Conservation (phyloP, 2,329 filamentous ascomycete species). For the Penicillium sp. region DNA sequence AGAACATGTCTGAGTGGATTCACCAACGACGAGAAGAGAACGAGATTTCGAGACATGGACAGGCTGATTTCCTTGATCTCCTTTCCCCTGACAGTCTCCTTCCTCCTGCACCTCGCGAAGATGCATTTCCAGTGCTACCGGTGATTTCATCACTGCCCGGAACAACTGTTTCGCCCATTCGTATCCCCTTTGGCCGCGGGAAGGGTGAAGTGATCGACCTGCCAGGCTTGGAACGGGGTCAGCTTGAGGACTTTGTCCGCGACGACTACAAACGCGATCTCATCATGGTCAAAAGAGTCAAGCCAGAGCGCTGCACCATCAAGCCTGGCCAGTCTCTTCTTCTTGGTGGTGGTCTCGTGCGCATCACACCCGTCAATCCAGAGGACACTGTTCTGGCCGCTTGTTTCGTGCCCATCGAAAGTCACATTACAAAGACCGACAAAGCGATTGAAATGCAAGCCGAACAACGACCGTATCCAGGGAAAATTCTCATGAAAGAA, state of each 20-base stretch:
- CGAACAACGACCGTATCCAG: constrained; percentile 58
- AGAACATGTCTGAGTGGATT: constrained; percentile 36
- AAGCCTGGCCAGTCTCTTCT: constrained; percentile 77
- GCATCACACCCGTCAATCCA: constrained; percentile 72
- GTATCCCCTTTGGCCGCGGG: constrained; percentile 81
- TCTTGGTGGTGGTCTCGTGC: constrained; percentile 79
- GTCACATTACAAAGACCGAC: constrained; percentile 73
- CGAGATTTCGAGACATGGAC: constrained; percentile 10
- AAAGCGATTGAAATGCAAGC: constrained; percentile 75
- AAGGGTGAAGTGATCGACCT: constrained; percentile 91
- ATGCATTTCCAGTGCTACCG: constrained; percentile 78
- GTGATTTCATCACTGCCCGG: constrained; percentile 83
- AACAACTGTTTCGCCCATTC: constrained; percentile 92
- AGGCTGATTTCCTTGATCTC: constrained; percentile 21
- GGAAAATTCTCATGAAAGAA: constrained; percentile 63
- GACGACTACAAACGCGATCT: constrained; percentile 64
- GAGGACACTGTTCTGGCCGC: constrained; percentile 72
- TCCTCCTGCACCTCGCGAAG: constrained; percentile 71
- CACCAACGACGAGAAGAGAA: constrained; percentile 27
- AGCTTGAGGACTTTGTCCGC: constrained; percentile 68
- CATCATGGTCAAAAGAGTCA: constrained; percentile 74
- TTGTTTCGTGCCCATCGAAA: constrained; percentile 74
- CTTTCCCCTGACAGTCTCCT: constrained; percentile 55
- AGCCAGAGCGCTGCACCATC: constrained; percentile 69
- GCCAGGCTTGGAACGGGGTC: constrained; percentile 74